A percentile compares a stretch with the other conserved stretches of the same genome.
These are phyloP conservation scores for Pseudomicrostroma phylloplanum DNA, from an alignment of 1,284 basidiomycete genomes.

Conservation along the genomic window DNA sequence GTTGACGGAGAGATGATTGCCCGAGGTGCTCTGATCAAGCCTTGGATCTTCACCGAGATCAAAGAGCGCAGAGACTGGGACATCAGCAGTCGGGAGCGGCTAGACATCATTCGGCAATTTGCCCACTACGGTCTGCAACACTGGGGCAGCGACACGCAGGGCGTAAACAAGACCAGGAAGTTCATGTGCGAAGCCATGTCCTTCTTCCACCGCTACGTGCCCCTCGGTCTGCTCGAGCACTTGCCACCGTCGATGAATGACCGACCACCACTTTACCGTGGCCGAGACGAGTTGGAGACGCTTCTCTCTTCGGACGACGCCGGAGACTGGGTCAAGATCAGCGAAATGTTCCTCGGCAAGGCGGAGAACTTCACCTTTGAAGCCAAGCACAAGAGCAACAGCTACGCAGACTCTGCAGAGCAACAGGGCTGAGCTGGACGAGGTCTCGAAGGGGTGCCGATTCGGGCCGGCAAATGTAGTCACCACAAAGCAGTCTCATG, in stretches of 20 bases:
- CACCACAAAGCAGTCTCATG: background rate
- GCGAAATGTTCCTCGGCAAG: conserved; percentile 84
- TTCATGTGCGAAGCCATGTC: conserved; percentile 90
- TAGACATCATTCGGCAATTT: conserved; percentile 66
- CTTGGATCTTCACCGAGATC: conserved; percentile 75
- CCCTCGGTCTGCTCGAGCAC: conserved; percentile 82
- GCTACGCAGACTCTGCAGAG: conserved; percentile 20
- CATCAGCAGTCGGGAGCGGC: conserved; percentile 79
- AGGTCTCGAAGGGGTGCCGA: background rate
- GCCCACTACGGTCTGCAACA: conserved; percentile 40
- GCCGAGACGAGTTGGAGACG: conserved; percentile 75
- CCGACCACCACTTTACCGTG: conserved; percentile 74
- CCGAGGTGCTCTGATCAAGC: conserved; percentile 86
- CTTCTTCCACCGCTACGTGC: conserved; percentile 90
- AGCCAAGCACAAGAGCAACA: conserved; percentile 31
- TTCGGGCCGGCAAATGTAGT: background rate
- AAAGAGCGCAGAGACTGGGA: conserved; percentile 79
- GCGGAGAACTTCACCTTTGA: conserved; percentile 59
- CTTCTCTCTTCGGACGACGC: conserved; percentile 72
- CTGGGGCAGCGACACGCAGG: conserved; percentile 54
- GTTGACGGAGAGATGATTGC: conserved; percentile 95
- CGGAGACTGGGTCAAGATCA: conserved; percentile 89
- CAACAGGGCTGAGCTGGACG: conserved; percentile 22
- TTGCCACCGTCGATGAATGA: conserved; percentile 75
- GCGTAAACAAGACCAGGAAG: conserved; percentile 83